These are phyloP conservation scores for Pterocarpus macrocarpus DNA, from an alignment of 306 rosid genomes.

Conservation along the genomic window DNA sequence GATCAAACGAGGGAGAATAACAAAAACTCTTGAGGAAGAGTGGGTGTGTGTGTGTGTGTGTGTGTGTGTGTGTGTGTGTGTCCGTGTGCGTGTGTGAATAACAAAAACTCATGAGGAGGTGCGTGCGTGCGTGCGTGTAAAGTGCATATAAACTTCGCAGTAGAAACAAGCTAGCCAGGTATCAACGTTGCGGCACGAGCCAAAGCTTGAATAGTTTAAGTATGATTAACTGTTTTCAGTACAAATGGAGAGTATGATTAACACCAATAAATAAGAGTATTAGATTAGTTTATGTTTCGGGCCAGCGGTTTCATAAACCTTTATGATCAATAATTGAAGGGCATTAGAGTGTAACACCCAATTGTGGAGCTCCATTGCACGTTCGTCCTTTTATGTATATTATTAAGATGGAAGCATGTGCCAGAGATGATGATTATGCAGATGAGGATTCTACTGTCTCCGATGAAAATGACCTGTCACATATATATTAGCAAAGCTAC, in stretches of 20 bases:
- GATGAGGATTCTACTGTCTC: conserved; percentile 10
- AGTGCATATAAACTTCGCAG: no score
- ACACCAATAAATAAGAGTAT: neutral
- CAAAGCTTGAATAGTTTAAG: neutral
- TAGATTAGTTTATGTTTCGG: neutral
- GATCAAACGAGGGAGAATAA: neutral
- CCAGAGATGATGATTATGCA: conserved; percentile 40
- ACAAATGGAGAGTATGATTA: neutral
- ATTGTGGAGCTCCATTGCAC: conserved; percentile 1
- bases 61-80: no score
- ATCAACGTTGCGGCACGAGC: neutral
- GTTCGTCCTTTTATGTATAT: neutral
- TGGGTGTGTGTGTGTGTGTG: no score
- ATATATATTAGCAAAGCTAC: conserved; percentile 32
- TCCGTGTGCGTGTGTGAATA: no score
- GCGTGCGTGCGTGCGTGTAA: no score
- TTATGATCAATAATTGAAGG: conserved; percentile 17
- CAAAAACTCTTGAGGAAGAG: no score
- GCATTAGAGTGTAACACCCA: neutral
- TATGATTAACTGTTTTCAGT: neutral
- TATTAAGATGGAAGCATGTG: neutral
- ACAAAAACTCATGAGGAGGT: no score
- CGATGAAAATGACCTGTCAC: conserved; percentile 38
- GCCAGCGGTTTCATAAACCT: conserved; percentile 8
- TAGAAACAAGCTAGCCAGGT: neutral